These are phyloP conservation scores for Tetramitus jugosus DNA, from an alignment of 208 protist genomes.

Conservation along the genomic window DNA sequence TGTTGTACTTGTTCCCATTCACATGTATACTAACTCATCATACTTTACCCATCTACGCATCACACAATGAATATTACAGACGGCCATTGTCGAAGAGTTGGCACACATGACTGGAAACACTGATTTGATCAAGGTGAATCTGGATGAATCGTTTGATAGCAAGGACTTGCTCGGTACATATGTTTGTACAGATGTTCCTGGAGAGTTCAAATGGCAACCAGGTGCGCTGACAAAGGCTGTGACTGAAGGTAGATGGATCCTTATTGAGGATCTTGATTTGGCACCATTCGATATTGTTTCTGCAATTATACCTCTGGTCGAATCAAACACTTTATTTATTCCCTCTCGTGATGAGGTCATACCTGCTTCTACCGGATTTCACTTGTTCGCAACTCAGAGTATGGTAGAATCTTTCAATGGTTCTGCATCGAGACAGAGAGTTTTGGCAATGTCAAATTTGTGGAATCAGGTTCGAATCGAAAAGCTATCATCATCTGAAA, in stretches of 20 bases:
- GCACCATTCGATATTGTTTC: slow-evolving; percentile 95
- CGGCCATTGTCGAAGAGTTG: slow-evolving; percentile 63
- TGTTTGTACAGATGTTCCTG: slow-evolving; percentile 90
- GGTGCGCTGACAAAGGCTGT: slow-evolving; percentile 91
- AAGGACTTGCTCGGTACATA: slow-evolving; percentile 98
- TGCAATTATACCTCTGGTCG: slow-evolving; percentile 89
- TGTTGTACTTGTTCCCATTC: no score
- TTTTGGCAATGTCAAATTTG: slow-evolving; percentile 31
- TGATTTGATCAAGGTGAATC: slow-evolving; percentile 54
- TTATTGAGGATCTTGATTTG: slow-evolving; percentile 98
- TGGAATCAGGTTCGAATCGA: slow-evolving; percentile 50
- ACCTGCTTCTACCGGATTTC: slow-evolving; percentile 54
- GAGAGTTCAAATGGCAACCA: slow-evolving; percentile 95
- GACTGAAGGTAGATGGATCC: slow-evolving; percentile 87
- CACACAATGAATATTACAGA: no score
- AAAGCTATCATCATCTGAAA: slow-evolving; percentile 35
- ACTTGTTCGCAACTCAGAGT: slow-evolving; percentile 64
- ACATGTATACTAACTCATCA: no score
- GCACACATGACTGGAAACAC: slow-evolving; percentile 46
- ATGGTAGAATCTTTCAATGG: slow-evolving; percentile 23
- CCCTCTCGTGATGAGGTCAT: slow-evolving; percentile 85
- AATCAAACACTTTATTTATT: slow-evolving; percentile 85
- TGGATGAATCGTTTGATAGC: slow-evolving; percentile 96
- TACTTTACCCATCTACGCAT: no score
- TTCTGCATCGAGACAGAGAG: background rate